A percentile compares a stretch with the other conserved stretches of the same genome.
These are phyloP conservation scores for Sarocladium strictum DNA, from an alignment of 2,329 filamentous ascomycete species.

Conservation along the genomic window DNA sequence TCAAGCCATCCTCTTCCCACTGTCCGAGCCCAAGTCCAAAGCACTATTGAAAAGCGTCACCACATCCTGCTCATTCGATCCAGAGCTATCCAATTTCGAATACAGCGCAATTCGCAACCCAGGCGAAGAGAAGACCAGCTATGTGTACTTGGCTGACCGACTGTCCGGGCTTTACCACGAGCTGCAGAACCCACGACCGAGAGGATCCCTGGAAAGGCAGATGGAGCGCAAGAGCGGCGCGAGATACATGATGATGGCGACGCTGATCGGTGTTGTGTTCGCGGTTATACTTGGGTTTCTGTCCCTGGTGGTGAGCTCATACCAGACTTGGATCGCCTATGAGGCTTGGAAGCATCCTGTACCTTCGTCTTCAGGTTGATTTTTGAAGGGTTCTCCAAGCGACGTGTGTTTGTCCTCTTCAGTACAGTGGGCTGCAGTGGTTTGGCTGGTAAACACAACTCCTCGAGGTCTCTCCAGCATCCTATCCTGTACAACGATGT, in stretches of 20 bases:
- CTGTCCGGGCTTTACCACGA: constrained; percentile 15
- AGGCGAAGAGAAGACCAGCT: constrained; percentile 11
- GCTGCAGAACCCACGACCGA: constrained; percentile 14
- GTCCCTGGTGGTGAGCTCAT: constrained; percentile 13
- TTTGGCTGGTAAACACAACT: no score
- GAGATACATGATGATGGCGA: constrained; percentile 20
- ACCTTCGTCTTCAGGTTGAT: not conserved
- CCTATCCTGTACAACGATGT: no score
- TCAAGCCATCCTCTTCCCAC: constrained; percentile 14
- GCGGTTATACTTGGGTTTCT: constrained; percentile 15
- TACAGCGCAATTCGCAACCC: constrained; percentile 3
- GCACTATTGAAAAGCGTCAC: constrained; percentile 10
- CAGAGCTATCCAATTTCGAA: constrained; percentile 12
- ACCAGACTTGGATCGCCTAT: constrained; percentile 18
- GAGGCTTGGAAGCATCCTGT: constrained; percentile 18
- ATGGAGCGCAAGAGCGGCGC: constrained; percentile 17
- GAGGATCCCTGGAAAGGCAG: constrained; percentile 13
- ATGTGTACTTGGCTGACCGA: constrained; percentile 12
- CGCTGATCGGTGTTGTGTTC: constrained; percentile 16
- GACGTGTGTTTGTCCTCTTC: no score
- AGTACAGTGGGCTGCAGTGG: no score
- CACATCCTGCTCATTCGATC: constrained; percentile 12
- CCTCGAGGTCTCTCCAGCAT: no score
- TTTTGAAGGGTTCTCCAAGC: no score
- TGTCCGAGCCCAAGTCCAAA: constrained; percentile 12